Evolutionary conservation across 1,284 basidiomycete species (phyloP).

Genomic region (Cystobasidium sp.): DNA sequence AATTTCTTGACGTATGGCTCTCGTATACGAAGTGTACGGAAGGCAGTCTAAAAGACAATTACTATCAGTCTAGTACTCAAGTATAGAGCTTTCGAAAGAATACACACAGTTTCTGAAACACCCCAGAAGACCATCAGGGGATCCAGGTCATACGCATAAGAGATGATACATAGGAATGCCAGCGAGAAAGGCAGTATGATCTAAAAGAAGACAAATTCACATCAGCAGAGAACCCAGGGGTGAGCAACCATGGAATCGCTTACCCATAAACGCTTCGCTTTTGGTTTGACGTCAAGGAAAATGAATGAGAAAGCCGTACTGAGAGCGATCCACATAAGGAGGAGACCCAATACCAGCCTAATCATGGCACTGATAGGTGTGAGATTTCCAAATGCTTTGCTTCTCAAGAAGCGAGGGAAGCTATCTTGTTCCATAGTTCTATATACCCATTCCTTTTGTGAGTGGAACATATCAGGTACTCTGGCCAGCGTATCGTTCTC

Average conservation of each 20-base stretch:
- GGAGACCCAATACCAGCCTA: conserved; percentile 77
- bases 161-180: conserved; percentile 84
- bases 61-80: conserved; percentile 56
- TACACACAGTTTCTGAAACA: conserved; percentile 74
- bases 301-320: conserved; percentile 87
- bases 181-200: conserved; percentile 93
- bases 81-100: not conserved
- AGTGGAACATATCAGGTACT: conserved; percentile 95
- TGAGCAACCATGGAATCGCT: conserved; percentile 53
- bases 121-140: conserved; percentile 79
- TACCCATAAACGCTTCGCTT: conserved; percentile 90
- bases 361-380: conserved; percentile 87
- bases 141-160: conserved; percentile 95
- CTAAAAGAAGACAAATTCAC: conserved; percentile 54
- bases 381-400: conserved; percentile 95
- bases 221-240: not conserved
- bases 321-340: conserved; percentile 89
- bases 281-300: conserved; percentile 88
- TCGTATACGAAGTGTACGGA: conserved; percentile 82
- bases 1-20: conserved; percentile 92
- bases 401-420: conserved; percentile 92
- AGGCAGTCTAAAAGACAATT: conserved; percentile 65
- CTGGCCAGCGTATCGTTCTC: conserved; percentile 80
- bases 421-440: conserved; percentile 95
- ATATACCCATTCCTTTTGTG: conserved; percentile 97